Evolutionary conservation across 345 rosid species (phyloP).

Genomic region (Eutrema heterophyllum): DNA sequence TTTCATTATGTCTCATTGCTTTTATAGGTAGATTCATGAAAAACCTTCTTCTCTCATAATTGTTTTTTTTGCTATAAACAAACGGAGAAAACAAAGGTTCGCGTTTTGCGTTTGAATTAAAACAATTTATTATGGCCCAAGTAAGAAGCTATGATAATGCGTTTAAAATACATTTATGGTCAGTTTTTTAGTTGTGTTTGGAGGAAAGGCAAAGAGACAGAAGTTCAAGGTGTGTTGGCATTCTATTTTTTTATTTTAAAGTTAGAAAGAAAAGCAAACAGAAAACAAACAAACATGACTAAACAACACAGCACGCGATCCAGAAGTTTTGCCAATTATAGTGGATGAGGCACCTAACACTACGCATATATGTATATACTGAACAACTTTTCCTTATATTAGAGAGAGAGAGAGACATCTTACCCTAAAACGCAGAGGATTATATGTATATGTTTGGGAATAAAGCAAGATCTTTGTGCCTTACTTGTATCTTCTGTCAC

Average conservation of each 20-base stretch:
- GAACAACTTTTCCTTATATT: neutral
- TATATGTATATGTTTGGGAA: neutral
- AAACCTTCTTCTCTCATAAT: neutral
- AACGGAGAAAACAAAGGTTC: neutral
- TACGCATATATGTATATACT: neutral
- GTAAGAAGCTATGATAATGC: neutral
- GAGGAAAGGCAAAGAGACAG: neutral
- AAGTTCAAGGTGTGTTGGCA: neutral
- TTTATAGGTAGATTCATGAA: neutral
- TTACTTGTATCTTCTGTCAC: slow-evolving; percentile 11
- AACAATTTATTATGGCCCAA: neutral
- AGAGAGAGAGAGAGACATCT: neutral
- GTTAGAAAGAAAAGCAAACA: neutral
- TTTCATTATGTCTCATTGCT: neutral
- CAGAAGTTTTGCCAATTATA: neutral
- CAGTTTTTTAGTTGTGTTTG: neutral
- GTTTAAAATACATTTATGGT: neutral
- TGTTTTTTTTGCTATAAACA: neutral
- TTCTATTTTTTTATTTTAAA: neutral
- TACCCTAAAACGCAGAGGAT: neutral
- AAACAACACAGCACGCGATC: slow-evolving; percentile 6
- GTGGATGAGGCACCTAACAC: slow-evolving; percentile 21
- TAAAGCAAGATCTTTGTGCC: neutral
- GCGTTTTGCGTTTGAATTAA: neutral
- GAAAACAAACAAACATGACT: slow-evolving; percentile 6